Evolutionary conservation across 1,284 basidiomycete species (phyloP).

Genomic region (Pholiota adiposa): DNA sequence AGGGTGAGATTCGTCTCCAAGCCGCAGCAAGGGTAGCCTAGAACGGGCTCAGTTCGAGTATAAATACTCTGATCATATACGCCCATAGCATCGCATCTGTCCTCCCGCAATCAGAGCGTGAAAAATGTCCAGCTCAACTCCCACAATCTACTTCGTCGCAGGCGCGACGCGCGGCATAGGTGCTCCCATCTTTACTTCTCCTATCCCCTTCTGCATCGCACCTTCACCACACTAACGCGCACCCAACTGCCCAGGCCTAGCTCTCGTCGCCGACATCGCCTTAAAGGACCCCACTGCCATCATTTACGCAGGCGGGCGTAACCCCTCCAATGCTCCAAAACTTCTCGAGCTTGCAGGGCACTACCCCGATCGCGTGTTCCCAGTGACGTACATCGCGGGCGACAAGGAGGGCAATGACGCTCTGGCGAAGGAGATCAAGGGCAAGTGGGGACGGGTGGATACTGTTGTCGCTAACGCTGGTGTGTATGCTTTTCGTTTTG

Average conservation of each 20-base stretch:
- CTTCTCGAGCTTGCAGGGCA: not conserved
- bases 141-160: not conserved
- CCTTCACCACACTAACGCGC: not conserved
- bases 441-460: constrained; percentile 1
- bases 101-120: too few relatives aligned
- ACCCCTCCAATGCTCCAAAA: not conserved
- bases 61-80: too few relatives aligned
- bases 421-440: not conserved
- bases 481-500: not conserved
- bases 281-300: not conserved
- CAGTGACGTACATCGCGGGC: not conserved
- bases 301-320: constrained; percentile 7
- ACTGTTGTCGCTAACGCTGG: constrained; percentile 6
- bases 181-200: too few relatives aligned
- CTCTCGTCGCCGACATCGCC: not conserved
- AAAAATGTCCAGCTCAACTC: not conserved
- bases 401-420: not conserved
- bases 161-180: not conserved
- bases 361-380: not conserved
- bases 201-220: too few relatives aligned
- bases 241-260: not conserved
- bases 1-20: too few relatives aligned
- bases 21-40: too few relatives aligned
- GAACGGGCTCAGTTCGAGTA: too few relatives aligned
- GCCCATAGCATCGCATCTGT: too few relatives aligned